Evolutionary conservation across 257 asterid genomes (phyloP).

Genomic region (Ilex asprella): DNA sequence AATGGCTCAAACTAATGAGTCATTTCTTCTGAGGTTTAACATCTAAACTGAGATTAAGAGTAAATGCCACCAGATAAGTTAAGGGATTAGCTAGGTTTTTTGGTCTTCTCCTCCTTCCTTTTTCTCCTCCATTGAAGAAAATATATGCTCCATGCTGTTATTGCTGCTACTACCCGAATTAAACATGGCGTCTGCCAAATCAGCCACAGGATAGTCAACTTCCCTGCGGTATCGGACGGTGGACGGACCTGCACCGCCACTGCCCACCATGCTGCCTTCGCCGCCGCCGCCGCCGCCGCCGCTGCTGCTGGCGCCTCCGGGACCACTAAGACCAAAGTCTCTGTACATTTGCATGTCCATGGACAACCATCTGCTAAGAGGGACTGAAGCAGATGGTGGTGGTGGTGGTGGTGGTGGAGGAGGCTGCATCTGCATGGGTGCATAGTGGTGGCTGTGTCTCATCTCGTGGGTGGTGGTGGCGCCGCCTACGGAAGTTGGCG

Average conservation of each 20-base stretch:
- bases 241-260: constrained; percentile 20
- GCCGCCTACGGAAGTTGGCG: constrained; percentile 25
- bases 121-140: constrained; percentile 57
- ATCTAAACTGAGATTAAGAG: too few species aligned
- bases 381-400: constrained; percentile 13
- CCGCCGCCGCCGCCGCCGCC: too few species aligned
- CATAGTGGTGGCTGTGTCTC: constrained; percentile 8
- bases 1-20: neutral
- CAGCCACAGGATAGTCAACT: constrained; percentile 50
- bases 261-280: constrained; percentile 7
- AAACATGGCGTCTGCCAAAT: constrained; percentile 82
- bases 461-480: neutral
- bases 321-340: too few species aligned
- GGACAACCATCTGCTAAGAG: constrained; percentile 47
- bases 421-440: neutral
- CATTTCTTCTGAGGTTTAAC: neutral
- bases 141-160: constrained; percentile 71
- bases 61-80: too few species aligned
- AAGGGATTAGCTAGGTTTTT: constrained; percentile 22
- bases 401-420: neutral
- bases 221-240: constrained; percentile 12
- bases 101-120: constrained; percentile 60
- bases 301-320: neutral
- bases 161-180: constrained; percentile 72
- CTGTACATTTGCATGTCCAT: constrained; percentile 31